Evolutionary conservation across 1,284 basidiomycete genomes (phyloP).

Genomic region (Fomitopsis betulina): DNA sequence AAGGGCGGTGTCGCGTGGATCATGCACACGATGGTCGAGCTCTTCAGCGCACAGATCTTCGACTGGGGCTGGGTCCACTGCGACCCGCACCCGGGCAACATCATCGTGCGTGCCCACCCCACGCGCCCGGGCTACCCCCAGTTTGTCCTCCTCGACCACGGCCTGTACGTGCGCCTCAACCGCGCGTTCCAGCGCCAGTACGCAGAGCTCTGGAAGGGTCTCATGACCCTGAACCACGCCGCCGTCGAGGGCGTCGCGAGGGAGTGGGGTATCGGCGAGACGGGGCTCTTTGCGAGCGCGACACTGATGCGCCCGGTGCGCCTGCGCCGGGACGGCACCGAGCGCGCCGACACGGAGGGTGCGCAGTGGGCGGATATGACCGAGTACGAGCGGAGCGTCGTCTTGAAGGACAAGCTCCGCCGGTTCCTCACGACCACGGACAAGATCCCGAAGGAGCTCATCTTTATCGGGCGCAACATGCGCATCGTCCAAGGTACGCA

Average conservation of each 20-base stretch:
- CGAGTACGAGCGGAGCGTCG: constrained; percentile 60
- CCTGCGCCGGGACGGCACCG: constrained; percentile 27
- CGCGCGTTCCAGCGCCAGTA: constrained; percentile 68
- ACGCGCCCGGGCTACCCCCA: constrained; percentile 56
- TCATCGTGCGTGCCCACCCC: constrained; percentile 78
- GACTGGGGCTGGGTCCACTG: constrained; percentile 85
- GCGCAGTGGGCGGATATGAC: constrained; percentile 25
- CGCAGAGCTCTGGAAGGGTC: constrained; percentile 74
- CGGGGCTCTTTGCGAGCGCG: constrained; percentile 74
- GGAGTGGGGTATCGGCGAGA: constrained; percentile 77
- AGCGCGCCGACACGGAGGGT: constrained; percentile 21
- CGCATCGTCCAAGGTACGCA: constrained; percentile 65
- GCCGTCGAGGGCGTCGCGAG: constrained; percentile 42
- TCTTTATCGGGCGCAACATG: constrained; percentile 83
- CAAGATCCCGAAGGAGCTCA: constrained; percentile 69
- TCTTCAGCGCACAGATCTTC: constrained; percentile 84
- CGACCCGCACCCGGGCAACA: constrained; percentile 77
- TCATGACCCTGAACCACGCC: constrained; percentile 67
- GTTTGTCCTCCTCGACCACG: constrained; percentile 86
- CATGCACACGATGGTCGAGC: constrained; percentile 79
- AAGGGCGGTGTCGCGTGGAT: constrained; percentile 61
- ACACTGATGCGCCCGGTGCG: constrained; percentile 61
- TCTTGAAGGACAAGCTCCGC: constrained; percentile 61
- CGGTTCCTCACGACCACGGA: constrained; percentile 63
- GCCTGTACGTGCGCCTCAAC: constrained; percentile 73